phyloP scores from a whole-genome alignment of 495 filamentous ascomycete genomes.

The Aspergillus avenaceus region DNA sequence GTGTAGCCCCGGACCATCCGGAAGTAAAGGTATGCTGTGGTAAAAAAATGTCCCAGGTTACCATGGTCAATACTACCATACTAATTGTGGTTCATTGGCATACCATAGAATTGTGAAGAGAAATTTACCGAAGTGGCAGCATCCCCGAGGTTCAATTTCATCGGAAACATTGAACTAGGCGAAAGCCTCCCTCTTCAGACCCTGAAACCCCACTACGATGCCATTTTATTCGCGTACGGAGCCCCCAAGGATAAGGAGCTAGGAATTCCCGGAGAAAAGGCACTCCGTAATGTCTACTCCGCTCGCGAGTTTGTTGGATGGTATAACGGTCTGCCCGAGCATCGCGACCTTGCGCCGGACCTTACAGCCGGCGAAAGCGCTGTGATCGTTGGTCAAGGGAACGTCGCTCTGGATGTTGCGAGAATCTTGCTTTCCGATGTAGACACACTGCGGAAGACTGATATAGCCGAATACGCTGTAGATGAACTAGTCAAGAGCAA shows the following conservation, averaged over 20 bases:
- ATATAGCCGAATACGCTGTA: conserved; percentile 81
- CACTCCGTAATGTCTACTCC: conserved; percentile 70
- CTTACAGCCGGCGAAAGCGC: conserved; percentile 77
- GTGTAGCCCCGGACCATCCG: conserved; percentile 94
- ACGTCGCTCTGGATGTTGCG: conserved; percentile 92
- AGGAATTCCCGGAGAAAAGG: conserved; percentile 75
- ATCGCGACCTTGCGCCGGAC: conserved; percentile 69
- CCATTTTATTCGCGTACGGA: conserved; percentile 88
- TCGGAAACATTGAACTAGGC: conserved; percentile 84
- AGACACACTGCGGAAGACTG: conserved; percentile 69
- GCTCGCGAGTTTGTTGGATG: conserved; percentile 94
- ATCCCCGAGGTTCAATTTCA: conserved; percentile 80
- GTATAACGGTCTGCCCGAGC: conserved; percentile 95
- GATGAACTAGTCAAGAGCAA: conserved; percentile 67
- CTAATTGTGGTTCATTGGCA: background rate
- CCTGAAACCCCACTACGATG: conserved; percentile 82
- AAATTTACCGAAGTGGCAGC: conserved; percentile 85
- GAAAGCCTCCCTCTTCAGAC: conserved; percentile 61
- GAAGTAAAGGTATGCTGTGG: conserved; percentile 78
- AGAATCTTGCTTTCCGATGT: conserved; percentile 75
- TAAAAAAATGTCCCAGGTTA: background rate
- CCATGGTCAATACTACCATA: background rate
- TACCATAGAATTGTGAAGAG: conserved; percentile 78
- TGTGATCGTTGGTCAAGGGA: conserved; percentile 89
- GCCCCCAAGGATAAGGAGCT: conserved; percentile 77